Base-by-base conservation (phyloP, 2,329 filamentous ascomycete genomes). In the Ceratocystis colombiana region DNA sequence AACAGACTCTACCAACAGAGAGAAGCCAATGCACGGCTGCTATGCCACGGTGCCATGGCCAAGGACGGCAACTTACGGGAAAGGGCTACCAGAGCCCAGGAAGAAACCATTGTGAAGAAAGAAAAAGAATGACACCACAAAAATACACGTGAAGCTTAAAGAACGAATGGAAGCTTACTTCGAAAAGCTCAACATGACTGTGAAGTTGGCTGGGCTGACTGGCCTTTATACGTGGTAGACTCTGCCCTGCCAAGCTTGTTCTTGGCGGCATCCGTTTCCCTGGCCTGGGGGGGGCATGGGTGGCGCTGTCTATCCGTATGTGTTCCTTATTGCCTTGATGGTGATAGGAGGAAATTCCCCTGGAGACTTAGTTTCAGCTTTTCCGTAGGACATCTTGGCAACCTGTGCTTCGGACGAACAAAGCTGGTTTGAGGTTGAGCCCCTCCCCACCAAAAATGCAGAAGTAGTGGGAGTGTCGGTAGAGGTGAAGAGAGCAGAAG, bases 61-160 rank as follows among this genome's bases (percentile, higher is more conserved):
- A 45, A 25, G 37, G 8, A 6, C 17, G 22, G 50, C 7, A 33
- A 62, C 28, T 45, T 45, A 41, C 33, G 8, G 28, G 37, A 55
- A n/a, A 65, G 44, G 48, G 64, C 64, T 57, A 61, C 25, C 41
- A 65, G 53, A 33, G 48, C 64, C 41, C 37, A 59, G 20, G 44
- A 44, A 59, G 50, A 45, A 61, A 65, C 53, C 64, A 65, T 65
- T 41, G 33, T 61, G 64, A 45, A 17, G 28, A 44, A 7, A 65
- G 28, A 46, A 65, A 59, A 65, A 61, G 61, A 62, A 62, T 62
- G 44, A 62, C 44, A 44, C 22, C 33, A 62, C 61, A 62, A 45
- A 62, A 62, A 62, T 8, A 45, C 28, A 37, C 55, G 55, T 10
- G 55, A 59, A 59, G 55, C 55, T 59, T 37, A 37, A 59, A 33